A percentile compares a stretch with the other conserved stretches of the same genome.
These are phyloP conservation scores for Tetraselmis chui DNA, from an alignment of 139 green algal genomes.

Conservation along the genomic window DNA sequence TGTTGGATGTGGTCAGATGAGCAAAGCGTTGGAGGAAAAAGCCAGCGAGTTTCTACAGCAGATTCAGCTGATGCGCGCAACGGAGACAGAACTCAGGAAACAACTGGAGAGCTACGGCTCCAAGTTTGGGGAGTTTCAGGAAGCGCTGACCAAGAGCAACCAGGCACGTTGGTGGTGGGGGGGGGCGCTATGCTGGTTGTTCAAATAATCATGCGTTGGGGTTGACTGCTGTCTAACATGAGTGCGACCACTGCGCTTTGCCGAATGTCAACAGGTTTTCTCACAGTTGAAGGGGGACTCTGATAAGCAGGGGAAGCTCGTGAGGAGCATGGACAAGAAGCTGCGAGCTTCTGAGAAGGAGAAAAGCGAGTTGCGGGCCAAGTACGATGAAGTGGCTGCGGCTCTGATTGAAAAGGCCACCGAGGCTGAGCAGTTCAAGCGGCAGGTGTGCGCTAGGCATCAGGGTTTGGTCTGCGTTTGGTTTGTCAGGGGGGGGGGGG, in stretches of 20 bases:
- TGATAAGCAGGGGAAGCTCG: conserved; percentile 20
- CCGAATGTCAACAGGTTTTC: conserved; percentile 24
- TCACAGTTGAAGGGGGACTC: conserved; percentile 22
- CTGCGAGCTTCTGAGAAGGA: not conserved
- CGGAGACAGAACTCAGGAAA: conserved; percentile 24
- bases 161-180: conserved; percentile 15
- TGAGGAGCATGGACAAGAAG: not conserved
- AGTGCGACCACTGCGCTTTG: not conserved
- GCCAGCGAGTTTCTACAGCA: not conserved
- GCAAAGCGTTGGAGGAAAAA: not conserved
- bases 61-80: conserved; percentile 14
- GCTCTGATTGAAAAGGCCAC: conserved; percentile 19
- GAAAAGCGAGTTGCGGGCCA: conserved; percentile 2
- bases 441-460: not conserved
- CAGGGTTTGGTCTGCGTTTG: conserved; percentile 1
- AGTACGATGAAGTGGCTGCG: conserved; percentile 25
- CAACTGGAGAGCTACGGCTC: conserved; percentile 26
- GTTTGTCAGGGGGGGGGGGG: not conserved
- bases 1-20: too few relatives aligned
- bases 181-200: too few relatives aligned
- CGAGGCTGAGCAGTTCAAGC: conserved; percentile 22
- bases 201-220: not conserved
- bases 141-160: conserved; percentile 26
- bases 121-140: conserved; percentile 29
- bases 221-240: not conserved